Evolutionary conservation across 139 green algal species (phyloP), one percentile per base, ranked within the genome.

Genomic region (Chlamydomonas schloesseri): DNA sequence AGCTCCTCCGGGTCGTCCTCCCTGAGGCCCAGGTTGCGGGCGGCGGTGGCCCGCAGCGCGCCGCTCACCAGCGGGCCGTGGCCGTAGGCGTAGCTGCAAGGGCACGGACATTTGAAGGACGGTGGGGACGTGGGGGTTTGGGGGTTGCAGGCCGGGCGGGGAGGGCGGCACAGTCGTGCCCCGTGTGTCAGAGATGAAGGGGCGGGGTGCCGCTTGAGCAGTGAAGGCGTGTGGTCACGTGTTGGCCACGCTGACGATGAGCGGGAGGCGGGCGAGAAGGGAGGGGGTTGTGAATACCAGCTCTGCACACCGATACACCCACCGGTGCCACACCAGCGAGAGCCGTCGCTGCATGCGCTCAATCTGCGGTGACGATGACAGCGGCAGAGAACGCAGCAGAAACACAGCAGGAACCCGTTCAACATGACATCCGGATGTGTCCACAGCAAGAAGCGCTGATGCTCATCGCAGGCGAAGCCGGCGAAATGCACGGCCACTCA

Each of bases 311-410:
- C 21, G 9, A 2, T 8, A 2, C 34, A 24, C 80, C 0, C 47
- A 90, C 79, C 88, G 73, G 84, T 92, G 84, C 84, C 84, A 92
- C n/a, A 90, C 84, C 21, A 84, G 31, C 0, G 73, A 37, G 31
- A 92, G 57, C n/a, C 83, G 62, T 21, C 46, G 46, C 68, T 92
- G 88, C 84, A 92, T 89, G 34, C 73, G 83, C 67, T 55, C 50
- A 3, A 91, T 71, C 72, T 85, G 64, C 21, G 31, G 72, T 24
- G 36, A n/a, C n/a, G n/a, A n/a, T n/a, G 79, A 55, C 26, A 73
- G 37, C 31, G 31, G n/a, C 70, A 87, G 46, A n/a, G 82, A 57
- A 20, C 80, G 11, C 31, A 65, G 11, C 5, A 80, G 60, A 6
- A 33, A 26, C 17, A 65, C 17, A 20, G 4, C 57, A 65, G 17